These are phyloP conservation scores for Rhododendron ferrugineum DNA, from an alignment of 148 eudicot genomes.

Conservation along the genomic window DNA sequence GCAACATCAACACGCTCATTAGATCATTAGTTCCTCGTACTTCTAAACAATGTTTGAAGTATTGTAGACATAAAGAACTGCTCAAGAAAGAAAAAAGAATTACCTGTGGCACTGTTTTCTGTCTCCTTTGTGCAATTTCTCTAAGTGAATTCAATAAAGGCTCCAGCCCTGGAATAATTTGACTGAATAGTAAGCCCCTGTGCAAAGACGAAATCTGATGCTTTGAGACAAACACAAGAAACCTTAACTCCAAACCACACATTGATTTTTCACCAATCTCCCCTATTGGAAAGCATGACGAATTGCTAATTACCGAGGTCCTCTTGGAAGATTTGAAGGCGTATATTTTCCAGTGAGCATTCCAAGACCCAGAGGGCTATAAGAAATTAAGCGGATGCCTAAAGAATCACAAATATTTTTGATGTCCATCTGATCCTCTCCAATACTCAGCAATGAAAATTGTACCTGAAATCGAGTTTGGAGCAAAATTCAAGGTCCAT, in stretches of 20 bases:
- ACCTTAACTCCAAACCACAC: background rate
- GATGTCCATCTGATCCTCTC: slow-evolving; percentile 81
- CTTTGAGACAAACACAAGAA: background rate
- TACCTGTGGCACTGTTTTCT: slow-evolving; percentile 81
- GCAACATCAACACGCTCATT: background rate
- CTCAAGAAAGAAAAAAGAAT: background rate
- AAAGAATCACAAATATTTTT: slow-evolving; percentile 68
- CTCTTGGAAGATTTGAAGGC: slow-evolving; percentile 61
- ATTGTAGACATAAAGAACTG: background rate
- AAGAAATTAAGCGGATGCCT: slow-evolving; percentile 68
- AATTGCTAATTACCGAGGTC: slow-evolving; percentile 54
- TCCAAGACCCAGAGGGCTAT: slow-evolving; percentile 93
- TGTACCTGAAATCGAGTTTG: slow-evolving; percentile 51
- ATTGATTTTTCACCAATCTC: background rate
- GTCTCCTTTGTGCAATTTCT: slow-evolving; percentile 59
- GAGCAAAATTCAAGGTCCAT: background rate
- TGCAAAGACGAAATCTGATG: background rate
- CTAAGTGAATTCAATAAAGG: slow-evolving; percentile 56
- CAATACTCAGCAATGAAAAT: slow-evolving; percentile 80
- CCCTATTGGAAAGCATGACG: background rate
- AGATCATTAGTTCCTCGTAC: background rate
- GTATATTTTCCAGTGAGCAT: slow-evolving; percentile 96
- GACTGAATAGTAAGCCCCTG: slow-evolving; percentile 75
- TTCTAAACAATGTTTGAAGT: background rate
- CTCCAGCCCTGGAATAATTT: slow-evolving; percentile 85